Percentiles rank a stretch among this genome's conserved stretches.
Conservation (phyloP, 371 early-diverging fungal species). For the Syncephalastrum contaminatum region DNA sequence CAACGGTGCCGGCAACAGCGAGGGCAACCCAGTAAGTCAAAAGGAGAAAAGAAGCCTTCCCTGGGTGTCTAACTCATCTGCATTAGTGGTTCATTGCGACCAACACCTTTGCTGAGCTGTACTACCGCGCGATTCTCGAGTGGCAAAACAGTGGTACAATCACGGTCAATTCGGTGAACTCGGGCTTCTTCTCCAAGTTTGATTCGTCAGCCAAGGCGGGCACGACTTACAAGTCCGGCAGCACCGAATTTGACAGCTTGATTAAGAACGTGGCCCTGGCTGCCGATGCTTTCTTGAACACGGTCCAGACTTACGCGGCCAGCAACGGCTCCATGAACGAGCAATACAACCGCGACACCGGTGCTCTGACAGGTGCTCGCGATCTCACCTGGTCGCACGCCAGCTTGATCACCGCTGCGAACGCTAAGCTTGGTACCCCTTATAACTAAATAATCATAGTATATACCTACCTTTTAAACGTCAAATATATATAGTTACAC, state of each 20-base stretch:
- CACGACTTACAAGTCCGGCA: constrained; percentile 21
- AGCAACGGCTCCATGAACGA: constrained; percentile 58
- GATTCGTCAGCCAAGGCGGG: constrained; percentile 23
- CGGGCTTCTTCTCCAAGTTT: constrained; percentile 34
- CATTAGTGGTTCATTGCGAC: constrained; percentile 65
- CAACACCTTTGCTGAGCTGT: constrained; percentile 60
- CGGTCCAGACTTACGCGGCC: constrained; percentile 50
- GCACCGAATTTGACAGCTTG: constrained; percentile 19
- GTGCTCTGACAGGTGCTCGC: constrained; percentile 59
- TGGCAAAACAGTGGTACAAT: constrained; percentile 30
- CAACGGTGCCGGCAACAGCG: constrained; percentile 53
- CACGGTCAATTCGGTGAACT: constrained; percentile 38
- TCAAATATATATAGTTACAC: too few species aligned
- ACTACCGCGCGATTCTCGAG: constrained; percentile 51
- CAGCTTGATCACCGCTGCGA: constrained; percentile 51
- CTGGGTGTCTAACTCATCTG: too few species aligned
- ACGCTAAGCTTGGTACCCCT: constrained; percentile 9
- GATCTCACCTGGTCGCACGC: constrained; percentile 82
- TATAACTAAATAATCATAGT: neutral
- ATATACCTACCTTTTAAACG: too few species aligned
- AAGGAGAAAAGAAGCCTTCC: too few species aligned
- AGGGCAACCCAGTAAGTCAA: constrained; percentile 56
- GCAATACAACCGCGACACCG: constrained; percentile 58
- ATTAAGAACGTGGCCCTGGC: constrained; percentile 23
- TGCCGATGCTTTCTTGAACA: constrained; percentile 58